Evolutionary conservation across 1,139 yeast species (phyloP).

Genomic region (Diutina mesorugosa): DNA sequence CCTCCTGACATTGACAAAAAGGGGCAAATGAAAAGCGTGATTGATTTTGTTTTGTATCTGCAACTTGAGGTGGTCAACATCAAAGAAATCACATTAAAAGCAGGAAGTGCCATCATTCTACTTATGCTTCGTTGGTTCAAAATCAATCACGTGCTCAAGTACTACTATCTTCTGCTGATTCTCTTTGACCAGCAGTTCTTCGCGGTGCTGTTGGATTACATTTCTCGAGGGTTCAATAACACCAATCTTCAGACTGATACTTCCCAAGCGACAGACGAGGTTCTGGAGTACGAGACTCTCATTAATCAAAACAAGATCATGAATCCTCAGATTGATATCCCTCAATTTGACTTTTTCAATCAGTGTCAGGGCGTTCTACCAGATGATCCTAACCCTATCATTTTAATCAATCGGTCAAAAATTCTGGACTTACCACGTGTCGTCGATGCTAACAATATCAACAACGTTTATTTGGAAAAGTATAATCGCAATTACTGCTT

Average conservation of each 20-base stretch:
- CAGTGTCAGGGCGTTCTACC: conserved; percentile 14
- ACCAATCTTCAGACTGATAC: conserved; percentile 15
- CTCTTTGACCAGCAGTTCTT: conserved; percentile 64
- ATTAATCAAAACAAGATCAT: conserved; percentile 26
- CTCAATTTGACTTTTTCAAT: conserved; percentile 31
- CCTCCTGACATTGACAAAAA: conserved; percentile 3
- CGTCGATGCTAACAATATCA: conserved; percentile 16
- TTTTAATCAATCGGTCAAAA: conserved; percentile 19
- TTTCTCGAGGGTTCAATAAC: conserved; percentile 27
- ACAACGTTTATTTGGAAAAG: conserved; percentile 15
- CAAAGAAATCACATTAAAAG: conserved; percentile 55
- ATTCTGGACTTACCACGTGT: conserved; percentile 15
- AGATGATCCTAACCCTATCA: conserved; percentile 7
- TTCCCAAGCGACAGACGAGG: conserved; percentile 7
- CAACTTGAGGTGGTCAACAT: conserved; percentile 44
- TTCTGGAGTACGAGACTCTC: conserved; percentile 24
- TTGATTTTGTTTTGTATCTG: conserved; percentile 15
- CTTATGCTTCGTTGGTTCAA: conserved; percentile 68
- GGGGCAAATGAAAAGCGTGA: conserved; percentile 3
- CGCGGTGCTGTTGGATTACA: conserved; percentile 24
- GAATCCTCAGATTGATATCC: conserved; percentile 31
- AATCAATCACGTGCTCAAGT: conserved; percentile 62
- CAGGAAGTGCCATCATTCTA: conserved; percentile 41
- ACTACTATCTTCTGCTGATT: conserved; percentile 59
- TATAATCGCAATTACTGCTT: conserved; percentile 33